Conservation (phyloP, 768 basidiomycete species). For the Boletus bicolor region DNA sequence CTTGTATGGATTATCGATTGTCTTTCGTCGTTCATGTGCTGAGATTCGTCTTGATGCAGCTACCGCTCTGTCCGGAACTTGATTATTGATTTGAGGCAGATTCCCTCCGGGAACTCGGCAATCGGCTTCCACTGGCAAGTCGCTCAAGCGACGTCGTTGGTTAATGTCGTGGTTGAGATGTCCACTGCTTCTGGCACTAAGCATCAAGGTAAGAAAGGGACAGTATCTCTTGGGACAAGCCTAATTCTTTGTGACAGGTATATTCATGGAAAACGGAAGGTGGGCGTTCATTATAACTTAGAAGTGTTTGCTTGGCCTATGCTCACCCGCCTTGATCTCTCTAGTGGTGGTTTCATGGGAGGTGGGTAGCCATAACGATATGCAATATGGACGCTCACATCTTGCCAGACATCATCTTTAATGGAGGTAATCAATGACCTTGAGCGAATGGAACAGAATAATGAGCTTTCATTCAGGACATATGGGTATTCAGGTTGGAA, state of each 20-base stretch:
- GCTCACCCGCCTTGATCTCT: neutral
- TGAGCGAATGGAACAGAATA: neutral
- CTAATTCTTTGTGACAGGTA: constrained; percentile 25
- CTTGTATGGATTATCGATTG: constrained; percentile 12
- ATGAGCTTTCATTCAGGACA: constrained; percentile 22
- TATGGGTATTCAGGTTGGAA: constrained; percentile 70
- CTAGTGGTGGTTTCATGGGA: constrained; percentile 47
- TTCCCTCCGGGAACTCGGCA: constrained; percentile 49
- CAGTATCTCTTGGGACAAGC: neutral
- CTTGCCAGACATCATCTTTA: constrained; percentile 38
- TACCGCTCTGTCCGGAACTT: constrained; percentile 74
- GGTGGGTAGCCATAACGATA: constrained; percentile 37
- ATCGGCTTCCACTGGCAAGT: constrained; percentile 86
- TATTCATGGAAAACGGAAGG: constrained; percentile 80
- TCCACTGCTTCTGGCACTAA: constrained; percentile 56
- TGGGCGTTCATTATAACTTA: constrained; percentile 3
- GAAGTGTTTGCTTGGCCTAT: neutral
- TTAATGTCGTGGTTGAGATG: constrained; percentile 72
- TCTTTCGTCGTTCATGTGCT: neutral
- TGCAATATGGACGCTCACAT: neutral
- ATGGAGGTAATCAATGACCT: constrained; percentile 31
- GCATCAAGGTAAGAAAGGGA: constrained; percentile 55
- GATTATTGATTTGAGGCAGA: constrained; percentile 60
- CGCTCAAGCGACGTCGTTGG: constrained; percentile 68
- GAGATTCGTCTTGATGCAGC: constrained; percentile 31